These are phyloP conservation scores for Pleurotus cornucopiae DNA, from an alignment of 768 basidiomycete species.

Conservation along the genomic window DNA sequence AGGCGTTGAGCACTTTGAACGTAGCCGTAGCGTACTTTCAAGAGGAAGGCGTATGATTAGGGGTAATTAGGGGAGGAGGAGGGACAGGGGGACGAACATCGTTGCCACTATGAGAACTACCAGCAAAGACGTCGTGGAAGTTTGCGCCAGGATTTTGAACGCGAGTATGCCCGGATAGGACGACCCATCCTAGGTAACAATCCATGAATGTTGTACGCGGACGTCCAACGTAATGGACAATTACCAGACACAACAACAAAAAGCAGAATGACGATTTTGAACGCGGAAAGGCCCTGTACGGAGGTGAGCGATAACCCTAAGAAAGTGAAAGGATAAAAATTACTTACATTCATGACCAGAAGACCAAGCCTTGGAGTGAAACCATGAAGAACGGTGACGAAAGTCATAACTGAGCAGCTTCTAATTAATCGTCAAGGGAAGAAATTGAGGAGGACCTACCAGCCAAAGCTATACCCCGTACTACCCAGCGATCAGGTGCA, in stretches of 20 bases:
- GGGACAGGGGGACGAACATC: slow-evolving; percentile 14
- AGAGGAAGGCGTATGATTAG: not conserved
- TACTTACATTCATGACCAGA: slow-evolving; percentile 48
- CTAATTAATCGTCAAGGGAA: not conserved
- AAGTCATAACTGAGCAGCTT: slow-evolving; percentile 38
- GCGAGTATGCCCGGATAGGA: slow-evolving; percentile 47
- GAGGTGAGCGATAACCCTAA: slow-evolving; percentile 18
- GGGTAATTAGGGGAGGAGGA: slow-evolving; percentile 19
- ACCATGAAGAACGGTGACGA: slow-evolving; percentile 49
- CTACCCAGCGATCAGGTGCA: slow-evolving; percentile 39
- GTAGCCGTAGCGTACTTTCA: slow-evolving; percentile 54
- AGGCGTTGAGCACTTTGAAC: slow-evolving; percentile 48
- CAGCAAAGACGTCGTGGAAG: slow-evolving; percentile 50
- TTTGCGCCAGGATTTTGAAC: slow-evolving; percentile 48
- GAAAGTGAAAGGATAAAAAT: not conserved
- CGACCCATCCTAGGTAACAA: slow-evolving; percentile 43
- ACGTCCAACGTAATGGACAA: not conserved
- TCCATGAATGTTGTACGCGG: not conserved
- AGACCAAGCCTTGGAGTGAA: slow-evolving; percentile 45
- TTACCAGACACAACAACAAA: slow-evolving; percentile 46
- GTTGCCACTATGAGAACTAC: slow-evolving; percentile 45
- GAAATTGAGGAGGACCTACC: slow-evolving; percentile 24
- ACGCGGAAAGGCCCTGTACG: slow-evolving; percentile 41
- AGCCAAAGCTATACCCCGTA: slow-evolving; percentile 56
- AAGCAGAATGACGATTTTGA: slow-evolving; percentile 52